phyloP scores from a whole-genome alignment of 1,139 yeast genomes.

The Candida glucosophila region DNA sequence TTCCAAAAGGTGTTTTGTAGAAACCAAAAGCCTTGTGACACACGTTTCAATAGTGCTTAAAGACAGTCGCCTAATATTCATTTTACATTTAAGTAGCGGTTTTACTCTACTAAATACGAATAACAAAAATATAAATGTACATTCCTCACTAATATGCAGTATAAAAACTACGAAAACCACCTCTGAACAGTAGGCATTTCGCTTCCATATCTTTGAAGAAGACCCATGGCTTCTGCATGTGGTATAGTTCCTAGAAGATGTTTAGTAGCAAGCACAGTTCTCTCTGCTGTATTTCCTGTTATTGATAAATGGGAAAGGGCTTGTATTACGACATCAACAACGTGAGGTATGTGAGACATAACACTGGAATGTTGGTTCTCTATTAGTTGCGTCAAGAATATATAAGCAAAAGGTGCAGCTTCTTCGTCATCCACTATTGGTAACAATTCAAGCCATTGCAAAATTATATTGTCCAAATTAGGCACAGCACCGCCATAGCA shows the following conservation, averaged over 20 bases:
- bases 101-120: conserved; percentile 1
- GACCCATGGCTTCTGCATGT: conserved; percentile 56
- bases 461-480: conserved; percentile 52
- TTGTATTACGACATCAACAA: conserved; percentile 67
- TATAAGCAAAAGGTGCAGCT: conserved; percentile 83
- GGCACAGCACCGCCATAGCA: conserved; percentile 50
- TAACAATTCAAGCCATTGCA: conserved; percentile 72
- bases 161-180: conserved; percentile 36
- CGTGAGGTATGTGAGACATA: conserved; percentile 47
- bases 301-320: conserved; percentile 66
- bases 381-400: conserved; percentile 67
- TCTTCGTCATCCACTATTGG: conserved; percentile 82
- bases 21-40: conserved; percentile 73
- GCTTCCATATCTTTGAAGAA: conserved; percentile 55
- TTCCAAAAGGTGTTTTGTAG: conserved; percentile 82
- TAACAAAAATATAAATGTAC: not conserved
- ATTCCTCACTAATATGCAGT: conserved; percentile 1
- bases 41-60: conserved; percentile 72
- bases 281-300: conserved; percentile 61
- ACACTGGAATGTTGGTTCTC: conserved; percentile 62
- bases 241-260: conserved; percentile 38
- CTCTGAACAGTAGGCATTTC: conserved; percentile 56
- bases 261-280: conserved; percentile 54
- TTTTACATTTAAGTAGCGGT: too few species aligned
- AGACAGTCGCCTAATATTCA: conserved; percentile 18